phyloP scores from a whole-genome alignment of 768 basidiomycete genomes.

The Paxillus ammoniavirescens region DNA sequence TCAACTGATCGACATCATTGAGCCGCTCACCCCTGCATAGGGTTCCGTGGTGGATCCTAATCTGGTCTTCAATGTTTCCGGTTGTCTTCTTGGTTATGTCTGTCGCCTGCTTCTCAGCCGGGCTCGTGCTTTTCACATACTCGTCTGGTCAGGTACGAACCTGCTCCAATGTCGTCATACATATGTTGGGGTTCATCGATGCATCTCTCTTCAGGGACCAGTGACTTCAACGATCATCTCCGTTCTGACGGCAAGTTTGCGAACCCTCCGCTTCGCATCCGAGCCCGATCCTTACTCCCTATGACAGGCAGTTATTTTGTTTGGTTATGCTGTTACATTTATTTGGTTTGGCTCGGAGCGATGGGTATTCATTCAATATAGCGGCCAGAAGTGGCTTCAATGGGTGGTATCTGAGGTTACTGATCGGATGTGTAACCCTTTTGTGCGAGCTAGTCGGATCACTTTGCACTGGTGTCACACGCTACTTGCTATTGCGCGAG shows the following conservation, averaged over 20 bases:
- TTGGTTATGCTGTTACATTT: too few species aligned
- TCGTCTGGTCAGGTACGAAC: constrained; percentile 62
- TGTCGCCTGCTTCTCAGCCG: constrained; percentile 79
- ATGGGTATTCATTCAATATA: too few species aligned
- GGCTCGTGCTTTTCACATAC: constrained; percentile 75
- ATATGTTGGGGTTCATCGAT: neutral
- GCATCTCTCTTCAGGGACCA: constrained; percentile 40
- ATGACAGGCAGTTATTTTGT: too few species aligned
- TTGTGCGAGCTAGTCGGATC: too few species aligned
- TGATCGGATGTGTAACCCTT: too few species aligned
- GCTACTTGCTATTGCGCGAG: constrained; percentile 15
- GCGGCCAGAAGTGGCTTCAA: too few species aligned
- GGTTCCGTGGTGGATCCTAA: constrained; percentile 59
- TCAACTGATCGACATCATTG: constrained; percentile 18
- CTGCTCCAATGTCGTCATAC: constrained; percentile 20
- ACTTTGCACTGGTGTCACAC: too few species aligned
- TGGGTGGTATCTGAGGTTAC: too few species aligned
- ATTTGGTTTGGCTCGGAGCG: too few species aligned
- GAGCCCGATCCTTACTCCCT: too few species aligned
- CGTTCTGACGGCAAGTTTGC: constrained; percentile 54
- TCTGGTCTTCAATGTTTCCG: constrained; percentile 88
- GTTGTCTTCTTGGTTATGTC: constrained; percentile 82
- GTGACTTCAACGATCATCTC: constrained; percentile 75
- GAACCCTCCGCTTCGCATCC: neutral
- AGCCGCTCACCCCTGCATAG: constrained; percentile 54